Conservation (phyloP, 1,284 basidiomycete species). For the Agaricales sp. region DNA sequence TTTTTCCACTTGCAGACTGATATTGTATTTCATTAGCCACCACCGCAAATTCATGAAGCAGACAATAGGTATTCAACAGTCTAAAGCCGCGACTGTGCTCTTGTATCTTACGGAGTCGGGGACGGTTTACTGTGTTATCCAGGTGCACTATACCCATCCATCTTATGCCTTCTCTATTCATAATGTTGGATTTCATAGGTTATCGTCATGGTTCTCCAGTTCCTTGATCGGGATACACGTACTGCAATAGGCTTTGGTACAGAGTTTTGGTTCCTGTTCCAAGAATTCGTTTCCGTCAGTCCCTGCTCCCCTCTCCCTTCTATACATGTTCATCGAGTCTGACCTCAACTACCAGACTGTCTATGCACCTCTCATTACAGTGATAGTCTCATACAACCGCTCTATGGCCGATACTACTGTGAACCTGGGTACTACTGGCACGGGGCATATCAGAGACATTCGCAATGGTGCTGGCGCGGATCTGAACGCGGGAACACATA, state of each 20-base stretch:
- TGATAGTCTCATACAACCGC: background rate
- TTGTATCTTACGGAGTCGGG: background rate
- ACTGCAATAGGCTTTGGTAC: background rate
- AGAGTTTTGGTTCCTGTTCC: background rate
- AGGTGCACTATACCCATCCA: too few species aligned
- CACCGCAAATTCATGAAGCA: background rate
- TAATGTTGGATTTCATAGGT: background rate
- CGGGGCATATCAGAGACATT: background rate
- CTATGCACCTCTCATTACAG: background rate
- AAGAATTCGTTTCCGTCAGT: background rate
- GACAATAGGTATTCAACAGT: background rate
- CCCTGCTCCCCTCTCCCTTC: background rate
- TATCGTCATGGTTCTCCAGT: background rate
- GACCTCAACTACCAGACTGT: background rate
- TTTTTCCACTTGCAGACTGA: too few species aligned
- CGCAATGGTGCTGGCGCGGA: background rate
- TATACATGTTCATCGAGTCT: background rate
- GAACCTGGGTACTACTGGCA: background rate
- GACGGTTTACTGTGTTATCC: background rate
- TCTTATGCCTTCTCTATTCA: too few species aligned
- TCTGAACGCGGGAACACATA: background rate
- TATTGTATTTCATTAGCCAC: too few species aligned
- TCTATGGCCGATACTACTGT: background rate
- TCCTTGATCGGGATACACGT: background rate
- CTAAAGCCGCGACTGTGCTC: background rate